These are phyloP conservation scores for Pseudopithomyces chartarum DNA, from an alignment of 2,329 filamentous ascomycete species.

Conservation along the genomic window DNA sequence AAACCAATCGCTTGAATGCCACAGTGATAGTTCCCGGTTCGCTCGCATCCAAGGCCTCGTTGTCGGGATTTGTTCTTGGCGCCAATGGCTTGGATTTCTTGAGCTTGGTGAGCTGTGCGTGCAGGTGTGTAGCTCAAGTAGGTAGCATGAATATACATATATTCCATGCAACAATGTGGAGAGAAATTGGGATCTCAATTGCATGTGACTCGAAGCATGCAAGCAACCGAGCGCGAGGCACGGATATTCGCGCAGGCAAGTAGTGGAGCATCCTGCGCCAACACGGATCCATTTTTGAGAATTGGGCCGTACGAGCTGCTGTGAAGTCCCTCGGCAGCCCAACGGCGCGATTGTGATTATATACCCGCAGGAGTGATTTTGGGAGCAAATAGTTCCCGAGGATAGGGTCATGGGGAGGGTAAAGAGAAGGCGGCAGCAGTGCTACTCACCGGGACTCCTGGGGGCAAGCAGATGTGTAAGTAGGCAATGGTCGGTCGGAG, in stretches of 20 bases:
- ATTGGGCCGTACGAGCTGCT: not conserved
- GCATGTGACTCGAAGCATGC: not conserved
- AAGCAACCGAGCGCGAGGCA: too few relatives aligned
- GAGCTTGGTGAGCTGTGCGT: not conserved
- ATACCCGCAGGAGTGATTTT: too few relatives aligned
- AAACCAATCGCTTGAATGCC: constrained; percentile 10
- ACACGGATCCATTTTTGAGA: not conserved
- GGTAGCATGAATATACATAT: not conserved
- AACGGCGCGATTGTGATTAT: not conserved
- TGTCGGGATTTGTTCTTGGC: constrained; percentile 37
- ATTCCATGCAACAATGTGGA: not conserved
- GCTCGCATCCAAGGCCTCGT: constrained; percentile 24
- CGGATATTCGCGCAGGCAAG: not conserved
- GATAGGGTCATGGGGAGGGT: too few relatives aligned
- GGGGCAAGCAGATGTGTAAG: too few relatives aligned
- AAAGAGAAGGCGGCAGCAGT: not conserved
- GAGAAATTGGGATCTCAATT: not conserved
- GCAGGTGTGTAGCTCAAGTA: too few relatives aligned
- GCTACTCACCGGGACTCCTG: too few relatives aligned
- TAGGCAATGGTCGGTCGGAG: not conserved
- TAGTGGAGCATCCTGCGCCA: not conserved
- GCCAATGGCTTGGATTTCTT: constrained; percentile 37
- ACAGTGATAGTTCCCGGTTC: constrained; percentile 9
- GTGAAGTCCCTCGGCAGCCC: not conserved
- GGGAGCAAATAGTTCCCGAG: too few relatives aligned